phyloP scores from a whole-genome alignment of 257 asterid genomes.

The Solanum pinnatisectum region DNA sequence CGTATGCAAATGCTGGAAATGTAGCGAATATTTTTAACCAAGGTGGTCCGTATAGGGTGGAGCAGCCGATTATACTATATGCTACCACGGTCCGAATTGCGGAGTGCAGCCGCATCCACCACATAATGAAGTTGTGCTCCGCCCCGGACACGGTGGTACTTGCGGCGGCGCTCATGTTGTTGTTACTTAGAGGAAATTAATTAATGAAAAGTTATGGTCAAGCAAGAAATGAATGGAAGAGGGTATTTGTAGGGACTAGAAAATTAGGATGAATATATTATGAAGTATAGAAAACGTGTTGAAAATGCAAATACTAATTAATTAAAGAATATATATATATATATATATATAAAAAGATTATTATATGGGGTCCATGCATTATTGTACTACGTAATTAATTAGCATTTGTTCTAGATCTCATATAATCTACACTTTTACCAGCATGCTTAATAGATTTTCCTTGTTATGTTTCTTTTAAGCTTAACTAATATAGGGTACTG shows the following conservation, averaged over 20 bases:
- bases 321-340: neutral
- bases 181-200: neutral
- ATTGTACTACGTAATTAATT: neutral
- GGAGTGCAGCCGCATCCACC: constrained; percentile 47
- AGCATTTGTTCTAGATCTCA: neutral
- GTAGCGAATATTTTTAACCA: neutral
- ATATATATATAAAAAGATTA: too few species aligned
- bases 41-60: constrained; percentile 48
- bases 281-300: neutral
- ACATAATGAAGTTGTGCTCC: constrained; percentile 25
- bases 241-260: neutral
- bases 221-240: neutral
- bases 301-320: neutral
- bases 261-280: neutral
- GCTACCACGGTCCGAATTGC: constrained; percentile 38
- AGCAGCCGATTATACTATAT: constrained; percentile 34
- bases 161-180: neutral
- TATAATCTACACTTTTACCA: neutral
- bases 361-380: neutral
- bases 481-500: neutral
- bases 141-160: constrained; percentile 10
- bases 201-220: neutral
- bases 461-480: neutral
- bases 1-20: constrained; percentile 43
- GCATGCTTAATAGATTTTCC: neutral